Evolutionary conservation across 2,329 filamentous ascomycete genomes (phyloP).

Genomic region (Cryphonectria carpinicola): DNA sequence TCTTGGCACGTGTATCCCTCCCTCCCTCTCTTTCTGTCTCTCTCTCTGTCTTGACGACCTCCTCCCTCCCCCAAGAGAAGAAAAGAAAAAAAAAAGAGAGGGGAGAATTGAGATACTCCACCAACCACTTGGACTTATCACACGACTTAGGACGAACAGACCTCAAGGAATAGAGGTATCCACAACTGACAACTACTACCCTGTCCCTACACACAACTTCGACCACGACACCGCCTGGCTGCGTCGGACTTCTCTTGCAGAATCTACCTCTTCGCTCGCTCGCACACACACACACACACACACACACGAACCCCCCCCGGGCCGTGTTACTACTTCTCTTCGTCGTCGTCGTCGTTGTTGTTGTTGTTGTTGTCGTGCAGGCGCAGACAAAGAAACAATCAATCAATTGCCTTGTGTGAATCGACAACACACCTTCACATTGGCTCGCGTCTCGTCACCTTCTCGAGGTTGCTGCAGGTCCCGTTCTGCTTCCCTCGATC

Average conservation of each 20-base stretch:
- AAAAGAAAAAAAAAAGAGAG: neutral
- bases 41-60: neutral
- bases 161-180: neutral
- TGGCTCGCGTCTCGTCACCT: neutral
- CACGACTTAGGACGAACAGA: neutral
- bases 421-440: neutral
- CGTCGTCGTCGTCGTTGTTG: neutral
- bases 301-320: neutral
- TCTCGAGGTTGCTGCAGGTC: constrained; percentile 12
- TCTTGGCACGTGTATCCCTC: neutral
- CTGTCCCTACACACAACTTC: constrained; percentile 4
- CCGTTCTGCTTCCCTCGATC: constrained; percentile 4
- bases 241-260: neutral
- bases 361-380: neutral
- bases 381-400: neutral
- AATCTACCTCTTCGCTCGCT: neutral
- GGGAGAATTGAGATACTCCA: constrained; percentile 4
- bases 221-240: constrained; percentile 15
- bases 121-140: constrained; percentile 1
- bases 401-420: neutral
- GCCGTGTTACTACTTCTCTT: neutral
- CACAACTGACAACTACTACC: constrained; percentile 9
- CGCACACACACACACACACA: neutral
- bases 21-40: neutral
- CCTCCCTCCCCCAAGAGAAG: too few relatives aligned